A percentile compares a stretch with the other conserved stretches of the same genome.
phyloP scores from a whole-genome alignment of 441 rosid genomes.

The Corymbia calophylla region DNA sequence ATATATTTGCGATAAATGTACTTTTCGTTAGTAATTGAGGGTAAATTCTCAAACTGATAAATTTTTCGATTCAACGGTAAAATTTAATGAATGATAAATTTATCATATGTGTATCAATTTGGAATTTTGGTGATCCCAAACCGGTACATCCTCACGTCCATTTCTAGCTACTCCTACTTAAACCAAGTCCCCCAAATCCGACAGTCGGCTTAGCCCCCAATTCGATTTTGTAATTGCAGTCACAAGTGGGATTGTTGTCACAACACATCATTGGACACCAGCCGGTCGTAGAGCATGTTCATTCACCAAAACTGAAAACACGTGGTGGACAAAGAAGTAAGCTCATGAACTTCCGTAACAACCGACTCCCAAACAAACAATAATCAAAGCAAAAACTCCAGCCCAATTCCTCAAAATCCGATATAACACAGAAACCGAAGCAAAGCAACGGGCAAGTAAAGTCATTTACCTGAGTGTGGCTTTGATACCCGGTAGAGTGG shows the following conservation, averaged over 20 bases:
- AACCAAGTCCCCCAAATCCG: too few species aligned
- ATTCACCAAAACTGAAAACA: neutral
- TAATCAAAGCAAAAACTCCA: neutral
- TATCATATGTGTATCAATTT: too few species aligned
- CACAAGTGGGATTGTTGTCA: neutral
- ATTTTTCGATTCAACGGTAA: too few species aligned
- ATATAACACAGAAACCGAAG: neutral
- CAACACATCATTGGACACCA: too few species aligned
- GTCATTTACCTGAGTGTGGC: conserved; percentile 79
- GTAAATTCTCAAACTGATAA: too few species aligned
- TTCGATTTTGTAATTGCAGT: neutral
- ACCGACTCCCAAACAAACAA: neutral
- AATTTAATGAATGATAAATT: too few species aligned
- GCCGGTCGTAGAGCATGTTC: too few species aligned
- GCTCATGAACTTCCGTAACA: neutral
- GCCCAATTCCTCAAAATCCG: neutral
- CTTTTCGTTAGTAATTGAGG: too few species aligned
- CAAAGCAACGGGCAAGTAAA: neutral
- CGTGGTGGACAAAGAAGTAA: neutral
- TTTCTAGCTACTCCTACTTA: neutral
- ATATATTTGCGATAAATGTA: too few species aligned
- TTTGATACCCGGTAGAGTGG: conserved; percentile 94
- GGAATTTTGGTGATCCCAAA: too few species aligned
- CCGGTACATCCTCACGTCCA: neutral
- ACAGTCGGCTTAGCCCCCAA: neutral